A percentile compares a stretch with the other conserved stretches of the same genome.
Conservation (phyloP, 768 basidiomycete species). For the Auricularia sp. region DNA sequence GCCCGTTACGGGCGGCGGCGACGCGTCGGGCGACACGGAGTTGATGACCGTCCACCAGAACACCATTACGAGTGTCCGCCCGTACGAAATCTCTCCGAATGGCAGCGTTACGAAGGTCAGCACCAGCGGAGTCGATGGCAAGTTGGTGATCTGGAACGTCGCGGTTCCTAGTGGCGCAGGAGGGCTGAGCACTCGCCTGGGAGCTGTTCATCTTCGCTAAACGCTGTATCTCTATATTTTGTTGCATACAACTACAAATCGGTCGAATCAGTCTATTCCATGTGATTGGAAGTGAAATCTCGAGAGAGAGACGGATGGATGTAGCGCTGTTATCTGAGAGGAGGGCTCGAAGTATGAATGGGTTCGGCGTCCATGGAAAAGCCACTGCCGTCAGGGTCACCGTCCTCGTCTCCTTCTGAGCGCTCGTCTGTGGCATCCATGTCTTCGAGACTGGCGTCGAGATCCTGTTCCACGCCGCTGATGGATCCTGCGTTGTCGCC, state of each 20-base stretch:
- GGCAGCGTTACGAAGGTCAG: conserved; percentile 66
- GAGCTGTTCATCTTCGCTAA: conserved; percentile 28
- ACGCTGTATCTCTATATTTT: background rate
- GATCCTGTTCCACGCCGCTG: conserved; percentile 27
- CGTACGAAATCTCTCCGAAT: conserved; percentile 49
- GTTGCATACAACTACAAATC: background rate
- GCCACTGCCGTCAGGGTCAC: conserved; percentile 12
- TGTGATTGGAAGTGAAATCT: no score
- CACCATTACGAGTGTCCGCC: conserved; percentile 85
- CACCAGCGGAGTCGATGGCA: conserved; percentile 90
- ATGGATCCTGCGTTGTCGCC: conserved; percentile 31
- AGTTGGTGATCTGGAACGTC: conserved; percentile 85
- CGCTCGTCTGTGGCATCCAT: conserved; percentile 32
- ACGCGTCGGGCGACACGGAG: conserved; percentile 46
- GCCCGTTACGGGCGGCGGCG: conserved; percentile 19
- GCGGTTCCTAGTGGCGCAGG: conserved; percentile 31
- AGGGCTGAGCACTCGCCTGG: conserved; percentile 38
- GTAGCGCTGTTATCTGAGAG: conserved; percentile 11
- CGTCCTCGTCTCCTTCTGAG: conserved; percentile 19
- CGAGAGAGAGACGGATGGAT: no score
- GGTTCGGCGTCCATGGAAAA: conserved; percentile 1
- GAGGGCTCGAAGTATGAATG: conserved; percentile 23
- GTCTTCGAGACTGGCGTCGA: conserved; percentile 59
- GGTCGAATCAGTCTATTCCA: background rate
- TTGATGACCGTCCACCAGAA: conserved; percentile 92